Evolutionary conservation across 2,329 filamentous ascomycete genomes (phyloP).

Genomic region (Tolypocladium nubicola): DNA sequence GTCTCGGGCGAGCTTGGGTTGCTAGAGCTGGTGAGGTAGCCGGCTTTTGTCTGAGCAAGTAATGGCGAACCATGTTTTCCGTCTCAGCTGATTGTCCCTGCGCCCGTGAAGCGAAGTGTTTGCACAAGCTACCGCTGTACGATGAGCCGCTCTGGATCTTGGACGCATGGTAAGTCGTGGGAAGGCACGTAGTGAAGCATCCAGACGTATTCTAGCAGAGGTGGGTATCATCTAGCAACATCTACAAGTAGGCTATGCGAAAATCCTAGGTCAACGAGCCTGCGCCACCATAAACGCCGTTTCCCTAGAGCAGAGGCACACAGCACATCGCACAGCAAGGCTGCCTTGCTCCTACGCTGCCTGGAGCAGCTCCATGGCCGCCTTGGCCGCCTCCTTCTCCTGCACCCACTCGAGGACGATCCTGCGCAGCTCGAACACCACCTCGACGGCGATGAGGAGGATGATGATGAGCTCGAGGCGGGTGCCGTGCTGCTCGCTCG

Average conservation of each 20-base stretch:
- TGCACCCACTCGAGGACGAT: conserved; percentile 53
- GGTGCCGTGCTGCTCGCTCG: conserved; percentile 83
- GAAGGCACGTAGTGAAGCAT: background rate
- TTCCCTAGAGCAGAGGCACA: background rate
- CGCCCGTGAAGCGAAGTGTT: background rate
- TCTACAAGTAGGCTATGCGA: background rate
- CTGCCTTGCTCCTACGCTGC: background rate
- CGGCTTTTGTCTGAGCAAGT: conserved; percentile 3
- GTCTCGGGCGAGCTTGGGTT: background rate
- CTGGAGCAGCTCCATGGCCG: background rate
- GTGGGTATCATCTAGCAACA: background rate
- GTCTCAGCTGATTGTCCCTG: conserved; percentile 1
- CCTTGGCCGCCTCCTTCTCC: background rate
- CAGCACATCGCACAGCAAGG: background rate
- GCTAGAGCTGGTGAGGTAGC: conserved; percentile 2
- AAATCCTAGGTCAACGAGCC: background rate
- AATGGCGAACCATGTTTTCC: conserved; percentile 1
- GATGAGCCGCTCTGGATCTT: background rate
- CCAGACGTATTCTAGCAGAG: background rate
- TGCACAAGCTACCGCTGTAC: background rate
- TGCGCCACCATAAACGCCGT: background rate
- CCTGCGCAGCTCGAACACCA: conserved; percentile 72
- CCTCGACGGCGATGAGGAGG: conserved; percentile 82
- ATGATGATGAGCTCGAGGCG: conserved; percentile 95
- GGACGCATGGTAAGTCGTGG: background rate